A percentile compares a stretch with the other conserved stretches of the same genome.
These are phyloP conservation scores for Penicillium sclerotigenum DNA, from an alignment of 2,329 filamentous ascomycete genomes.

Conservation along the genomic window DNA sequence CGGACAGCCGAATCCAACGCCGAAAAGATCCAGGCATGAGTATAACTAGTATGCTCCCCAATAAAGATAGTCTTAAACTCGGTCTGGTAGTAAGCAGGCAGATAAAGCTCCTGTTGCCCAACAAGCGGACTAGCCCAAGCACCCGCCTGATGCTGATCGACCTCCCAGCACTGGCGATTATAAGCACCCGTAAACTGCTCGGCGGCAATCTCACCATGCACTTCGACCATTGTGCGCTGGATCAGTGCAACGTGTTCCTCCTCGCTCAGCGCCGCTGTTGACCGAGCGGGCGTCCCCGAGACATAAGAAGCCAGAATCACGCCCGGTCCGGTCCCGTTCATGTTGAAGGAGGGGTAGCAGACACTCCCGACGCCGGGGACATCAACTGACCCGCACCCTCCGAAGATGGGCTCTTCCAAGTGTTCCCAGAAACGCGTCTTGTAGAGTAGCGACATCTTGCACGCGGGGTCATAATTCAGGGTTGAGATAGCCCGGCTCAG, in stretches of 20 bases:
- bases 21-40: constrained; percentile 56
- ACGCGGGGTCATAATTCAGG: constrained; percentile 51
- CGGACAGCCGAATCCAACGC: constrained; percentile 66
- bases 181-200: constrained; percentile 65
- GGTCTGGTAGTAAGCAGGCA: constrained; percentile 70
- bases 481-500: constrained; percentile 48
- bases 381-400: constrained; percentile 46
- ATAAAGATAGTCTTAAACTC: constrained; percentile 67
- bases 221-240: constrained; percentile 63
- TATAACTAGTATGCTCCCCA: constrained; percentile 68
- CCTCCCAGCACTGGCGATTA: constrained; percentile 63
- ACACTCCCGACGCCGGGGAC: constrained; percentile 32
- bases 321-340: constrained; percentile 36
- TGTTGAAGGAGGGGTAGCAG: constrained; percentile 38
- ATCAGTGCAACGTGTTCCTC: constrained; percentile 58
- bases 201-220: constrained; percentile 60
- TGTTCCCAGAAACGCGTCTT: constrained; percentile 62
- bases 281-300: constrained; percentile 25
- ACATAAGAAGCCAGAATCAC: constrained; percentile 47
- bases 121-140: constrained; percentile 60
- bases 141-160: constrained; percentile 59
- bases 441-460: constrained; percentile 65
- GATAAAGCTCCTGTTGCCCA: constrained; percentile 66
- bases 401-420: constrained; percentile 56
- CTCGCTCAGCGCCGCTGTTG: constrained; percentile 20